Conservation (phyloP, 2,329 filamentous ascomycete genomes). For the Paraphaeosphaeria sporulosa region DNA sequence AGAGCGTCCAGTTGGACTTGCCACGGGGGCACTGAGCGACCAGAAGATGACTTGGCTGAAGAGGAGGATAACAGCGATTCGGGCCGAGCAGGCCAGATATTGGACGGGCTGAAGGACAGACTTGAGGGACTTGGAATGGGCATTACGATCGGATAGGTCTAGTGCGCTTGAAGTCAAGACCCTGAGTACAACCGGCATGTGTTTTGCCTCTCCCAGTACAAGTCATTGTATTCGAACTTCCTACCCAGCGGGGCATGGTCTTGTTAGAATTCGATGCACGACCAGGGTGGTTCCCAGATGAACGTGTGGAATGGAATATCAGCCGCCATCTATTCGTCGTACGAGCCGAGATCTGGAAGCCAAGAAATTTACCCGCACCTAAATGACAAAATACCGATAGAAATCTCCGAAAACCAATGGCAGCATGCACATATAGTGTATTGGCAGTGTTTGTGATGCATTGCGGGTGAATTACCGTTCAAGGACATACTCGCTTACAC, state of each 20-base stretch:
- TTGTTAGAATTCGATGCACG: background rate
- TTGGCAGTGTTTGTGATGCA: background rate
- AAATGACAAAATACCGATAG: background rate
- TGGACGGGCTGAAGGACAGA: slow-evolving; percentile 28
- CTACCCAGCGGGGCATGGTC: no score
- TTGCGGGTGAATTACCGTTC: slow-evolving; percentile 13
- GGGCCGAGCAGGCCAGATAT: slow-evolving; percentile 24
- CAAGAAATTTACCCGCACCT: slow-evolving; percentile 2
- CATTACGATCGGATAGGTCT: slow-evolving; percentile 24
- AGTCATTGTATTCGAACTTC: no score
- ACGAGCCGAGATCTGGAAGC: slow-evolving; percentile 7
- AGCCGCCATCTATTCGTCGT: slow-evolving; percentile 7
- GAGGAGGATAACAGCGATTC: slow-evolving; percentile 3
- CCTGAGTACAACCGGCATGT: no score
- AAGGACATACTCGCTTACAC: slow-evolving; percentile 14
- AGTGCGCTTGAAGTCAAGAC: background rate
- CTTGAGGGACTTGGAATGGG: slow-evolving; percentile 29
- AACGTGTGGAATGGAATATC: slow-evolving; percentile 9
- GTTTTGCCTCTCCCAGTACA: no score
- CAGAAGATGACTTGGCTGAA: slow-evolving; percentile 12
- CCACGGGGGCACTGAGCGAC: slow-evolving; percentile 28
- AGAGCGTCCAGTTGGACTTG: slow-evolving; percentile 34
- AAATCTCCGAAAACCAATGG: slow-evolving; percentile 5
- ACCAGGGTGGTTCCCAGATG: slow-evolving; percentile 1
- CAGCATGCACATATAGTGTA: background rate